Conservation (phyloP, 768 basidiomycete genomes). For the Lanmaoa rubissima region DNA sequence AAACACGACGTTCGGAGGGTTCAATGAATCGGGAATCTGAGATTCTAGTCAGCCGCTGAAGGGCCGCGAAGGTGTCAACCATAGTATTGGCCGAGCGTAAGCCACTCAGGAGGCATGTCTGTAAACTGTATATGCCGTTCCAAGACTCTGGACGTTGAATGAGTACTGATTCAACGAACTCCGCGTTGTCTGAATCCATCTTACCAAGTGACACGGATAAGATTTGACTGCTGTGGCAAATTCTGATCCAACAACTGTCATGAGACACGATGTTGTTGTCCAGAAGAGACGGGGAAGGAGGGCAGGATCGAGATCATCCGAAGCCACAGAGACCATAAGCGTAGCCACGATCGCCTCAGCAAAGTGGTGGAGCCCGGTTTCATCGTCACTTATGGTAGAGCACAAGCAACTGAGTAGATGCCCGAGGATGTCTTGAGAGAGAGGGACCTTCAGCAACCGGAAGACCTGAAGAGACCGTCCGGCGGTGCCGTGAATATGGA, state of each 20-base stretch:
- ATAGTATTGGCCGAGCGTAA: slow-evolving; percentile 76
- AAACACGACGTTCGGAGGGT: slow-evolving; percentile 62
- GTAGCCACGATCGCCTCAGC: slow-evolving; percentile 81
- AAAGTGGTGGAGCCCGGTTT: slow-evolving; percentile 77
- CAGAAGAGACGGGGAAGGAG: slow-evolving; percentile 85
- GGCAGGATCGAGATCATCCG: slow-evolving; percentile 53
- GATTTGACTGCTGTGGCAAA: slow-evolving; percentile 65
- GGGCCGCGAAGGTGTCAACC: slow-evolving; percentile 60
- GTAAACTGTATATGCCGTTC: slow-evolving; percentile 62
- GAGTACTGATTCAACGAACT: slow-evolving; percentile 64
- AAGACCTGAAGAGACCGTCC: slow-evolving; percentile 91
- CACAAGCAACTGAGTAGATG: slow-evolving; percentile 80
- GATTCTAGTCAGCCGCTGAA: slow-evolving; percentile 61
- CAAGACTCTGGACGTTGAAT: slow-evolving; percentile 70
- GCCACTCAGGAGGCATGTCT: slow-evolving; percentile 70
- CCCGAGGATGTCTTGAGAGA: slow-evolving; percentile 73
- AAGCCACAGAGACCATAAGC: slow-evolving; percentile 57
- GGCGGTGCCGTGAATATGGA: slow-evolving; percentile 81
- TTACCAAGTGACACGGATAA: slow-evolving; percentile 63
- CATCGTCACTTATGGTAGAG: slow-evolving; percentile 75
- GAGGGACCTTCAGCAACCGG: slow-evolving; percentile 70
- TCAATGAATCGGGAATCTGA: slow-evolving; percentile 69
- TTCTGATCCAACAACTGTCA: slow-evolving; percentile 80
- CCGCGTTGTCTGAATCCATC: slow-evolving; percentile 67
- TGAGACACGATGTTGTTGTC: slow-evolving; percentile 78